These are phyloP conservation scores for Coemansia nantahalensis DNA, from an alignment of 192 early-diverging fungal species.

Conservation along the genomic window DNA sequence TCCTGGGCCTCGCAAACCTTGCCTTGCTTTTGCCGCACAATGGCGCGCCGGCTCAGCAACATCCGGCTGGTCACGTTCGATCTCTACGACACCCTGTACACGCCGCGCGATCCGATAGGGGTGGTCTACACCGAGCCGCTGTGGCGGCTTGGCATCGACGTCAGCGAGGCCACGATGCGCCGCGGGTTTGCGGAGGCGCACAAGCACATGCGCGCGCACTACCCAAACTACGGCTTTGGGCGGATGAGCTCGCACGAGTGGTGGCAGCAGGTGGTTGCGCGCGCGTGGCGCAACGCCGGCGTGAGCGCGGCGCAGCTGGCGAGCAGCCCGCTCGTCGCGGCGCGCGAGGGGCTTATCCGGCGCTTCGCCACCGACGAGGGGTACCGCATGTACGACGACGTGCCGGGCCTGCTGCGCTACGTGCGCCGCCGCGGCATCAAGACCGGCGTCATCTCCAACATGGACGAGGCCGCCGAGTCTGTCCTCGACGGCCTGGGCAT, in stretches of 20 bases:
- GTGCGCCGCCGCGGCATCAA: constrained; percentile 49
- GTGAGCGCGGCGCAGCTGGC: constrained; percentile 1
- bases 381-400: constrained; percentile 58
- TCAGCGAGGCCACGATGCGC: constrained; percentile 26
- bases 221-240: constrained; percentile 56
- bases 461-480: constrained; percentile 56
- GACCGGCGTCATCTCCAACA: constrained; percentile 61
- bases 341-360: constrained; percentile 39
- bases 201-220: constrained; percentile 26
- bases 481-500: constrained; percentile 38
- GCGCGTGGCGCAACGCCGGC: constrained; percentile 49
- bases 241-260: constrained; percentile 52
- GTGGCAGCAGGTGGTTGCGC: constrained; percentile 57
- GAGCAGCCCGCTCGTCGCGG: not conserved
- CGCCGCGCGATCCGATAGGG: constrained; percentile 40
- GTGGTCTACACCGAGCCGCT: constrained; percentile 33
- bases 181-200: constrained; percentile 43
- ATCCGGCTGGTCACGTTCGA: constrained; percentile 64
- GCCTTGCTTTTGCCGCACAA: too few species aligned
- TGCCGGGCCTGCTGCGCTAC: constrained; percentile 45
- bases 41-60: constrained; percentile 20
- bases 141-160: constrained; percentile 41
- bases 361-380: constrained; percentile 51
- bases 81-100: constrained; percentile 62
- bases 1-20: too few species aligned